Base-by-base conservation (phyloP, 306 rosid species). In the Trifolium fragiferum region DNA sequence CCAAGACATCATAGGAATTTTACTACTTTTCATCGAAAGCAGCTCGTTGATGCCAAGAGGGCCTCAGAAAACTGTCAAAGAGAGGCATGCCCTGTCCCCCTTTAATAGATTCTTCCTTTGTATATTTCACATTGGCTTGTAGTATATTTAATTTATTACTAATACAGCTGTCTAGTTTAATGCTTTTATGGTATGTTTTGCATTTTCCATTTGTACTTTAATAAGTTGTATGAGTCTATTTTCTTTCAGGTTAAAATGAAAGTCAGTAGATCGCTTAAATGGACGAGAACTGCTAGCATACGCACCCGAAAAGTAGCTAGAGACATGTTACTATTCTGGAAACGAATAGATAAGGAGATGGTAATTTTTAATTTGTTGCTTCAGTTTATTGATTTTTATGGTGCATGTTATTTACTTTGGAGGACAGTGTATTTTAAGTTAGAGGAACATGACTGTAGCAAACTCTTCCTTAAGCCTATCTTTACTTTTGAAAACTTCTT, bases 331-430 rank as follows among this genome's bases (percentile, higher is more conserved):
- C 89, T 95, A 16, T 85, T 86, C 83, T 95, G 98, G 98, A 95
- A 95, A 78, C 85, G 98, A 87, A 87, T 92, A 66, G 99, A 92
- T 58, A 95, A 90, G 80, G 99, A 95, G 85, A 92, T 90, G 98
- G 99, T 95, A 87, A 47, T 54, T 66, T 76, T 78, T 51, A 38
- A 51, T 78, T 77, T 68, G 37, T 76, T 64, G 15, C 25, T 60
- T 23, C 72, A 74, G 15, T 71, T 60, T 61, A 47, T 66, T 66
- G 53, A 75, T 58, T 70, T 70, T 70, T 54, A 19, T 58, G 55
- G 23, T 68, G 68, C 77, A 63, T 47, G 10, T 25, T 30, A 71
- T 67, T 51, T 25, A 80, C 80, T 70, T 40, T 7, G 53, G 47
- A 76, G 65, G 61, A 50, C 32, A 44, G 20, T 3, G 68, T 35